A percentile compares a stretch with the other conserved stretches of the same genome.
phyloP scores from a whole-genome alignment of 805 yeast species.

The Teunomyces panamensis region DNA sequence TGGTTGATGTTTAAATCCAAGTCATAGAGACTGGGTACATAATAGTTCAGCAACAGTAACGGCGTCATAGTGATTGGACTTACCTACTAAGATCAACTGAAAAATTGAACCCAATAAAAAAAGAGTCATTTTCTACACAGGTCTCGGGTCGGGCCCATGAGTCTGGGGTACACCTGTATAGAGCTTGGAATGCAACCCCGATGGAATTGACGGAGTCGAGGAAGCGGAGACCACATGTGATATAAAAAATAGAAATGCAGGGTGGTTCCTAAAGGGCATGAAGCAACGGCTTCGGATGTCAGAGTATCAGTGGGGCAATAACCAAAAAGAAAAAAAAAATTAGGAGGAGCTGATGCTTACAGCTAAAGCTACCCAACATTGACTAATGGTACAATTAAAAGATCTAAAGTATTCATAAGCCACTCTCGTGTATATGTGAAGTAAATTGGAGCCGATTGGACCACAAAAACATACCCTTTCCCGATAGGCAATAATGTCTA shows the following conservation, averaged over 20 bases:
- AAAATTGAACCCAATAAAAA: neutral
- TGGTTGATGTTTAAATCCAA: conserved; percentile 40
- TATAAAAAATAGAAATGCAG: neutral
- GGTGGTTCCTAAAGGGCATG: neutral
- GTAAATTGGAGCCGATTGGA: neutral
- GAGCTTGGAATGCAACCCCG: neutral
- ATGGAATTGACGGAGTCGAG: neutral
- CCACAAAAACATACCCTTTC: neutral
- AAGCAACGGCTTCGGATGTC: neutral
- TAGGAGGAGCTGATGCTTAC: neutral
- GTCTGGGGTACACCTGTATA: neutral
- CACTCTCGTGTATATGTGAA: neutral
- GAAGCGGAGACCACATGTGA: neutral
- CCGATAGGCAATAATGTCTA: neutral
- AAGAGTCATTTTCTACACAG: neutral
- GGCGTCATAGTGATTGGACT: neutral
- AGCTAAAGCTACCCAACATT: neutral
- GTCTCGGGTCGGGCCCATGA: neutral
- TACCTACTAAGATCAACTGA: neutral
- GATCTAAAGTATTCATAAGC: neutral
- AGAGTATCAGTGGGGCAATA: neutral
- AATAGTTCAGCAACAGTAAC: conserved; percentile 28
- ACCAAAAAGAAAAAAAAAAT: neutral
- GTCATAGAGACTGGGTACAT: conserved; percentile 38
- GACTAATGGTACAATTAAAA: neutral